phyloP scores from a whole-genome alignment of 2,329 filamentous ascomycete species.

The Colletotrichum kahawae region DNA sequence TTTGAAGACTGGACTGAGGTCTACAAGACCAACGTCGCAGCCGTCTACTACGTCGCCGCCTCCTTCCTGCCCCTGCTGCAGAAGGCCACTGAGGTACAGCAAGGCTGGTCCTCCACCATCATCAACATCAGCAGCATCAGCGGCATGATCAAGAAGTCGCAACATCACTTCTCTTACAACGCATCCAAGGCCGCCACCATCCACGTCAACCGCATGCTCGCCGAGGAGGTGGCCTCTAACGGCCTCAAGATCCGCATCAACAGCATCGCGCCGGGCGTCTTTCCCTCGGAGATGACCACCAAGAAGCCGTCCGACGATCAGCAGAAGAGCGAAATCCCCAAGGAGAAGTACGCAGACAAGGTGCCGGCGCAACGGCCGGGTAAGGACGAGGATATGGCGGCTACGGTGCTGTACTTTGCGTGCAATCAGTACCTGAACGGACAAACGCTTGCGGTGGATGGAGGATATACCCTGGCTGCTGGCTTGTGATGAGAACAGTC shows the following conservation, averaged over 20 bases:
- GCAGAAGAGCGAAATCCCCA: slow-evolving; percentile 65
- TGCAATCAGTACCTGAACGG: slow-evolving; percentile 50
- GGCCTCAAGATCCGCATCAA: slow-evolving; percentile 71
- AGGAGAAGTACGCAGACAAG: slow-evolving; percentile 61
- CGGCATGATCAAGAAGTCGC: slow-evolving; percentile 64
- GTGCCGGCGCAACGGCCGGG: slow-evolving; percentile 73
- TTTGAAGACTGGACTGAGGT: slow-evolving; percentile 75
- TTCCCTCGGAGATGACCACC: slow-evolving; percentile 75
- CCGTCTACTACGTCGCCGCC: slow-evolving; percentile 68
- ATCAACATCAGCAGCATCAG: slow-evolving; percentile 74
- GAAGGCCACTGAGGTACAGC: slow-evolving; percentile 45
- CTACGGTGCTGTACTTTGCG: slow-evolving; percentile 63
- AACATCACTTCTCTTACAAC: slow-evolving; percentile 72
- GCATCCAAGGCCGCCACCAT: slow-evolving; percentile 68
- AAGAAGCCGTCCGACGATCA: slow-evolving; percentile 43
- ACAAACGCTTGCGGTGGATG: slow-evolving; percentile 48
- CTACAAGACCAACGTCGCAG: slow-evolving; percentile 78
- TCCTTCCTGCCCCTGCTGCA: slow-evolving; percentile 68
- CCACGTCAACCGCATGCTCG: slow-evolving; percentile 69
- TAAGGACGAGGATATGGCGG: slow-evolving; percentile 72
- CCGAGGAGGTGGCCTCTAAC: slow-evolving; percentile 62
- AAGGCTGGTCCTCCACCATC: slow-evolving; percentile 61
- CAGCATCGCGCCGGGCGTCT: slow-evolving; percentile 74
- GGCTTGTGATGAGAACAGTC: slow-evolving; percentile 29
- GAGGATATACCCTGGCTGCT: slow-evolving; percentile 45